Percentiles rank a stretch among this genome's conserved stretches.
phyloP scores from a whole-genome alignment of 2,329 filamentous ascomycete genomes.

The Penicillium paneum region DNA sequence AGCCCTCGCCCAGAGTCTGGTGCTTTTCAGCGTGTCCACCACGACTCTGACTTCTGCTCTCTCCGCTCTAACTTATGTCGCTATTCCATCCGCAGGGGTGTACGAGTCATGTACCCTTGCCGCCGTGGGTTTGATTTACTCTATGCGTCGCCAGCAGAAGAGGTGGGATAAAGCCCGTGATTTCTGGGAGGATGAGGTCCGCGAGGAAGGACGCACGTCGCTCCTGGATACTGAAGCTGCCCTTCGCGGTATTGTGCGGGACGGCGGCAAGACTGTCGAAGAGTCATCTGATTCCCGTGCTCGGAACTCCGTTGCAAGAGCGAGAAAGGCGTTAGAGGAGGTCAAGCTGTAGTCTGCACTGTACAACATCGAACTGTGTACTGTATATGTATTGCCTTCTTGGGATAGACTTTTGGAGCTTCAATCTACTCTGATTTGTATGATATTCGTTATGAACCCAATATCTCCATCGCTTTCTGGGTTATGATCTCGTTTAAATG shows the following conservation, averaged over 20 bases:
- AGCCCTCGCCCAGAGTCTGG: conserved; percentile 68
- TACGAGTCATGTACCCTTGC: conserved; percentile 61
- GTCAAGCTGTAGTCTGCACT: conserved; percentile 22
- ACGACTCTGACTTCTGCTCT: conserved; percentile 61
- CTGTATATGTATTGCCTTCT: conserved; percentile 21
- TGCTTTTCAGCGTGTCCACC: conserved; percentile 72
- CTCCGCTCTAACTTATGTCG: conserved; percentile 55
- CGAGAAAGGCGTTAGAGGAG: conserved; percentile 46
- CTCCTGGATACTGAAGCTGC: conserved; percentile 53
- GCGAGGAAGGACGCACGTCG: conserved; percentile 57
- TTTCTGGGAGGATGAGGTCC: conserved; percentile 52
- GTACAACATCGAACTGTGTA: neutral
- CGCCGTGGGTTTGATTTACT: conserved; percentile 57
- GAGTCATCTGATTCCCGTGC: conserved; percentile 41
- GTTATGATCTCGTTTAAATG: neutral
- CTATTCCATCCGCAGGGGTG: conserved; percentile 49
- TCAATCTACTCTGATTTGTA: conserved; percentile 20
- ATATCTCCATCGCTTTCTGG: neutral
- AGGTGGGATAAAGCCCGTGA: conserved; percentile 55
- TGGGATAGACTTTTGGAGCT: conserved; percentile 16
- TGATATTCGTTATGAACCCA: neutral
- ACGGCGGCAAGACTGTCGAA: conserved; percentile 40
- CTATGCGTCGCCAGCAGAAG: conserved; percentile 56
- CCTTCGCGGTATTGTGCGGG: conserved; percentile 47
- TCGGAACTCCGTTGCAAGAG: conserved; percentile 46